Evolutionary conservation across 2,329 filamentous ascomycete species (phyloP).

Genomic region (Trichoderma gracile): DNA sequence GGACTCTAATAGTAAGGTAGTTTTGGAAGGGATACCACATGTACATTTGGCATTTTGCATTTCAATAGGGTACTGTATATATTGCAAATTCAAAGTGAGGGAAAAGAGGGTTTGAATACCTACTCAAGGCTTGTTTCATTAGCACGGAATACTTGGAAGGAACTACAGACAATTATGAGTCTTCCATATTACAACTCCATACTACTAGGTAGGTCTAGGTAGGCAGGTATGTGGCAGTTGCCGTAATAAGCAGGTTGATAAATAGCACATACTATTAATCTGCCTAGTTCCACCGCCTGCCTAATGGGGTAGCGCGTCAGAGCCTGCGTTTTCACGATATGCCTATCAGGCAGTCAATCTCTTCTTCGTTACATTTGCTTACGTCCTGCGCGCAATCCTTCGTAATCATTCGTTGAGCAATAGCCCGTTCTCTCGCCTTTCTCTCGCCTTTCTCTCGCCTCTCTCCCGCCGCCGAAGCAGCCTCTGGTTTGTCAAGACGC

Average conservation of each 20-base stretch:
- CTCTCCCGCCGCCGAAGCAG: neutral
- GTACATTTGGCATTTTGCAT: neutral
- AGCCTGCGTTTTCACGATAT: too few species aligned
- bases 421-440: neutral
- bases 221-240: too few species aligned
- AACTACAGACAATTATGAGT: too few species aligned
- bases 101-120: neutral
- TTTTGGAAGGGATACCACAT: neutral
- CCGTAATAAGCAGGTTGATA: too few species aligned
- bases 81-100: neutral
- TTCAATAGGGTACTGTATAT: too few species aligned
- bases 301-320: too few species aligned
- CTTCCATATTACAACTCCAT: too few species aligned
- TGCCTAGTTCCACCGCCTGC: too few species aligned
- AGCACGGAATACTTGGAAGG: too few species aligned
- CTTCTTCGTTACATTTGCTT: too few species aligned
- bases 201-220: too few species aligned
- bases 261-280: too few species aligned
- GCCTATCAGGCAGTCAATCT: neutral
- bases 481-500: neutral
- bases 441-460: neutral
- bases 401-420: neutral
- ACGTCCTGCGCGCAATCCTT: neutral
- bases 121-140: neutral
- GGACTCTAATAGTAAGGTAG: constrained; percentile 6